Percentiles rank a stretch among this genome's conserved stretches.
phyloP scores from a whole-genome alignment of 2,329 filamentous ascomycete genomes.

The Orbilia blumenaviensis region DNA sequence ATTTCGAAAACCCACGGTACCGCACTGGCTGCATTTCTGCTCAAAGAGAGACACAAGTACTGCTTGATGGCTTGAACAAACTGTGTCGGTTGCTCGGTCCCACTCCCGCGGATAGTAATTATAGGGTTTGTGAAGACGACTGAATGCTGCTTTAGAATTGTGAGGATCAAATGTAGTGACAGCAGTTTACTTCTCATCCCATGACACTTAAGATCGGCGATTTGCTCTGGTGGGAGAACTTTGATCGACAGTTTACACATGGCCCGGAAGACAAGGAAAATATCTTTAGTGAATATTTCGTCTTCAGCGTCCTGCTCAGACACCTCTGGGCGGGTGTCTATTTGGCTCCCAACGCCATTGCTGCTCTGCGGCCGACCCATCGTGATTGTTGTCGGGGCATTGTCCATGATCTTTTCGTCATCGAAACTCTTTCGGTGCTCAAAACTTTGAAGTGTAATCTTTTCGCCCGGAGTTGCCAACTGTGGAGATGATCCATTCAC shows the following conservation, averaged over 20 bases:
- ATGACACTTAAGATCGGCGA: slow-evolving; percentile 90
- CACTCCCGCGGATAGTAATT: slow-evolving; percentile 90
- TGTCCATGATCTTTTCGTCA: slow-evolving; percentile 72
- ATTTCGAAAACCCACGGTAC: slow-evolving; percentile 93
- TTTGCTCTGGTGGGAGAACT: slow-evolving; percentile 83
- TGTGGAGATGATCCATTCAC: slow-evolving; percentile 13
- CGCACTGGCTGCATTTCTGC: slow-evolving; percentile 92
- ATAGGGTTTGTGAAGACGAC: slow-evolving; percentile 88
- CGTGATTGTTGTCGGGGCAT: slow-evolving; percentile 73
- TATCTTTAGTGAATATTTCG: slow-evolving; percentile 95
- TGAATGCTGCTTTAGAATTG: slow-evolving; percentile 92
- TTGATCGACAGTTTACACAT: slow-evolving; percentile 99
- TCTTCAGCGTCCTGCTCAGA: slow-evolving; percentile 74
- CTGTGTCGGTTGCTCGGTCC: slow-evolving; percentile 81
- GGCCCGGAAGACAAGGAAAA: slow-evolving; percentile 94
- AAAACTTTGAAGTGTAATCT: slow-evolving; percentile 74
- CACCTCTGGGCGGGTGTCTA: slow-evolving; percentile 63
- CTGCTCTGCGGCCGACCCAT: slow-evolving; percentile 63
- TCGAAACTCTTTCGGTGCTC: slow-evolving; percentile 74
- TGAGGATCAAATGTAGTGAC: slow-evolving; percentile 94
- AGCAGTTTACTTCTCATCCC: slow-evolving; percentile 97
- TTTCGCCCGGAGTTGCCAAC: slow-evolving; percentile 62
- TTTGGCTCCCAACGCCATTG: slow-evolving; percentile 61
- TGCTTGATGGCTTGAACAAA: slow-evolving; percentile 97
- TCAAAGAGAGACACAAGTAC: slow-evolving; percentile 93